phyloP scores from a whole-genome alignment of 2,329 filamentous ascomycete genomes.

The Chaetomiaceae sp. region DNA sequence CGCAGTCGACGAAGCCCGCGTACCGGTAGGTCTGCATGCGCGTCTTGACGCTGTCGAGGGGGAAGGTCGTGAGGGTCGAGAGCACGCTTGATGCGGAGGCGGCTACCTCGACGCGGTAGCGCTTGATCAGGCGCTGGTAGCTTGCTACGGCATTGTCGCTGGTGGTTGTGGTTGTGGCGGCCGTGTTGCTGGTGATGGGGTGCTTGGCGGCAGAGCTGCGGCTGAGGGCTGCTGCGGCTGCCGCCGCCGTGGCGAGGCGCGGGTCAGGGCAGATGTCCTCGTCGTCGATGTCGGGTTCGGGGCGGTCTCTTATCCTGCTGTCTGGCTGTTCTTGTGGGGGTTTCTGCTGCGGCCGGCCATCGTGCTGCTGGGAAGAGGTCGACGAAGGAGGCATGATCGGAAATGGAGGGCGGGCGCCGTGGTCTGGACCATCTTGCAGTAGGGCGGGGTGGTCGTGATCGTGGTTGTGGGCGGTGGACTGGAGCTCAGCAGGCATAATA shows the following conservation, averaged over 20 bases:
- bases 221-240: slow-evolving; percentile 20
- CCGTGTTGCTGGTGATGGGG: slow-evolving; percentile 17
- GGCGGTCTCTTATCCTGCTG: not conserved
- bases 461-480: slow-evolving; percentile 26
- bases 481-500: slow-evolving; percentile 38
- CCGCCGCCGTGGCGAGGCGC: slow-evolving; percentile 13
- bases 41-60: slow-evolving; percentile 83
- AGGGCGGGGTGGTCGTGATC: slow-evolving; percentile 22
- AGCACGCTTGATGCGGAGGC: slow-evolving; percentile 73
- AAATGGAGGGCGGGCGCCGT: slow-evolving; percentile 30
- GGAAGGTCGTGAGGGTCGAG: slow-evolving; percentile 76
- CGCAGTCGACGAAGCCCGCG: slow-evolving; percentile 68
- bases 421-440: slow-evolving; percentile 41
- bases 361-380: slow-evolving; percentile 1
- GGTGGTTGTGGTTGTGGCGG: slow-evolving; percentile 13
- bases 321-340: slow-evolving; percentile 7
- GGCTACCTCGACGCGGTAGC: slow-evolving; percentile 75
- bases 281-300: slow-evolving; percentile 22
- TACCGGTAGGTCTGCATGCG: slow-evolving; percentile 86
- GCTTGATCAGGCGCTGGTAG: slow-evolving; percentile 57
- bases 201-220: slow-evolving; percentile 16
- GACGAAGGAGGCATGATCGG: slow-evolving; percentile 40
- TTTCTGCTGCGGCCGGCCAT: slow-evolving; percentile 9
- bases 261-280: slow-evolving; percentile 18
- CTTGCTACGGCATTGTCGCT: slow-evolving; percentile 27